A percentile compares a stretch with the other conserved stretches of the same genome.
These are phyloP conservation scores for Backusella luteola DNA, from an alignment of 192 early-diverging fungal genomes.

Conservation along the genomic window DNA sequence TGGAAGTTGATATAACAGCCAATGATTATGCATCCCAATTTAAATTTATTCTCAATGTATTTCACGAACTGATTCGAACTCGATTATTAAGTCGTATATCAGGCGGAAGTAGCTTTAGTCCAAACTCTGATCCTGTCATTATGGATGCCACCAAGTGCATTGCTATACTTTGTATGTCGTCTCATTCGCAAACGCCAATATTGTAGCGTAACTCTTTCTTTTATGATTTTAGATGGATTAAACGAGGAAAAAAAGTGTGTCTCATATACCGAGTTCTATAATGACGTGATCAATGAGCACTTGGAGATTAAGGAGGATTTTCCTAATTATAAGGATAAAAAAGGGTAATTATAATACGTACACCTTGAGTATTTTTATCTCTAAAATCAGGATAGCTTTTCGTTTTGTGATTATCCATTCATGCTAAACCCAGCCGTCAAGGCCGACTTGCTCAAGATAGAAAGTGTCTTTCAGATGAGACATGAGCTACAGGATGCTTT, in stretches of 20 bases:
- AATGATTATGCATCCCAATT: constrained; percentile 4
- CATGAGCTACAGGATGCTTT: constrained; percentile 73
- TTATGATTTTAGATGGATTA: constrained; percentile 47
- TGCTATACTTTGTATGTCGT: constrained; percentile 29
- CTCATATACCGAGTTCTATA: constrained; percentile 68
- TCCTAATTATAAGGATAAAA: constrained; percentile 64
- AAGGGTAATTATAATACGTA: constrained; percentile 33
- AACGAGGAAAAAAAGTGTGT: constrained; percentile 59
- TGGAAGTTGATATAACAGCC: background rate
- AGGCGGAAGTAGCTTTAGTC: constrained; percentile 10
- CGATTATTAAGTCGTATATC: background rate
- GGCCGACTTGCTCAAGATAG: constrained; percentile 70
- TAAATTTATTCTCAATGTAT: background rate
- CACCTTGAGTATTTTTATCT: background rate
- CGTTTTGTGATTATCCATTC: constrained; percentile 77
- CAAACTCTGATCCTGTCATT: constrained; percentile 26
- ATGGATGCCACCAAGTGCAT: constrained; percentile 31
- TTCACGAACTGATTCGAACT: background rate
- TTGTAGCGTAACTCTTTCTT: background rate
- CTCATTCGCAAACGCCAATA: constrained; percentile 5
- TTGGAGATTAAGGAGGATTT: constrained; percentile 79
- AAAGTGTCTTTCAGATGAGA: constrained; percentile 71
- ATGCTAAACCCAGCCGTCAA: constrained; percentile 70
- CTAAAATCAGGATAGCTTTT: constrained; percentile 42
- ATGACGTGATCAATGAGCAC: constrained; percentile 64